These are phyloP conservation scores for Chaetomiaceae sp. DNA, from an alignment of 2,329 filamentous ascomycete genomes.

Conservation along the genomic window DNA sequence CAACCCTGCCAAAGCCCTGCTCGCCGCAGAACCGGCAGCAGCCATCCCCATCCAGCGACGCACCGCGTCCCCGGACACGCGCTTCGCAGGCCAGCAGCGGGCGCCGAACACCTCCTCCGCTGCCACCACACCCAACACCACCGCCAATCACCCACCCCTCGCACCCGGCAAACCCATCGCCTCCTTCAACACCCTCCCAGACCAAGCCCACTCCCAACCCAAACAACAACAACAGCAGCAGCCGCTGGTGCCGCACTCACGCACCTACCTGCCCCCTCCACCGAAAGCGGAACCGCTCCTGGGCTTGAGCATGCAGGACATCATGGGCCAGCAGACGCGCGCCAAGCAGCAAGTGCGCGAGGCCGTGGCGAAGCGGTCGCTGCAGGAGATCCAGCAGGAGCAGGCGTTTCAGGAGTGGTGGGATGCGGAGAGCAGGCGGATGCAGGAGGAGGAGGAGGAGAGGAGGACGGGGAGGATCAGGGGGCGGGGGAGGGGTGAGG, in stretches of 20 bases:
- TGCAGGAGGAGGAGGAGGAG: constrained; percentile 49
- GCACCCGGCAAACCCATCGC: neutral
- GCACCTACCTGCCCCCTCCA: constrained; percentile 51
- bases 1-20: constrained; percentile 34
- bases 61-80: constrained; percentile 56
- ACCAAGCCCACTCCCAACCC: neutral
- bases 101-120: constrained; percentile 18
- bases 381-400: constrained; percentile 94
- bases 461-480: constrained; percentile 10
- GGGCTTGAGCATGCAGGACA: constrained; percentile 76
- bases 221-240: constrained; percentile 29
- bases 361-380: constrained; percentile 76
- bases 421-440: constrained; percentile 73
- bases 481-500: constrained; percentile 1
- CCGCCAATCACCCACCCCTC: neutral
- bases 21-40: constrained; percentile 36
- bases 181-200: constrained; percentile 19
- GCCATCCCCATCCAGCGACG: constrained; percentile 35
- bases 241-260: constrained; percentile 52
- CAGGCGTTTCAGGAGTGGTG: constrained; percentile 97
- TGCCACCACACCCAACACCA: constrained; percentile 12
- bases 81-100: constrained; percentile 55
- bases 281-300: constrained; percentile 57
- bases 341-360: constrained; percentile 80
- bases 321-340: constrained; percentile 77